phyloP scores from a whole-genome alignment of 768 basidiomycete genomes.

The Mycena albidolilacea region DNA sequence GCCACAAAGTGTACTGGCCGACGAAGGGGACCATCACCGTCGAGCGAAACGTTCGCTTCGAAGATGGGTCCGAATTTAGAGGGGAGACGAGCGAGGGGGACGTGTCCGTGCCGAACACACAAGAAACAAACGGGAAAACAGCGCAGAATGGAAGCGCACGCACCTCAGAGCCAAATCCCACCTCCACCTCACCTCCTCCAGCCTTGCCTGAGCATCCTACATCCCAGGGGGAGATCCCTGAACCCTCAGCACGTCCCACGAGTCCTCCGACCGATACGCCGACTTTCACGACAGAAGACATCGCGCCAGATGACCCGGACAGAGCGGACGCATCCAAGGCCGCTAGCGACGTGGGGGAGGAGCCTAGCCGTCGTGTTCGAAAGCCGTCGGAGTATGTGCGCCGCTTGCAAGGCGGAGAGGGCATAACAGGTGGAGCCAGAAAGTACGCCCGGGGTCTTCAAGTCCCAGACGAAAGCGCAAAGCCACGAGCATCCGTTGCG shows the following conservation, averaged over 20 bases:
- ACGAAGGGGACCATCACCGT: slow-evolving; percentile 32
- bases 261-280: no score
- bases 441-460: not conserved
- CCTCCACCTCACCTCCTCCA: slow-evolving; percentile 16
- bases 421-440: no score
- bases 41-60: slow-evolving; percentile 36
- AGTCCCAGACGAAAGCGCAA: not conserved
- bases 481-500: not conserved
- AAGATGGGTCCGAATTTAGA: slow-evolving; percentile 22
- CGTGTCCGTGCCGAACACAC: not conserved
- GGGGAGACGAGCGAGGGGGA: slow-evolving; percentile 16
- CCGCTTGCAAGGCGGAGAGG: no score
- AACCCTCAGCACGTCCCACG: not conserved
- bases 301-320: no score
- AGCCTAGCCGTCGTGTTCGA: no score
- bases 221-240: no score
- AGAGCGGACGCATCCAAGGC: no score
- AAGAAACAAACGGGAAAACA: slow-evolving; percentile 13
- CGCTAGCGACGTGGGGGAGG: not conserved
- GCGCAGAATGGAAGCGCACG: slow-evolving; percentile 28
- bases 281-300: no score
- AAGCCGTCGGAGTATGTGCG: no score
- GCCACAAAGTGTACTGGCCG: slow-evolving; percentile 42
- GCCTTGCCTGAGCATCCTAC: no score
- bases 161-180: slow-evolving; percentile 20